phyloP scores from a whole-genome alignment of 805 yeast species.

The Saccharomyces paradoxus region DNA sequence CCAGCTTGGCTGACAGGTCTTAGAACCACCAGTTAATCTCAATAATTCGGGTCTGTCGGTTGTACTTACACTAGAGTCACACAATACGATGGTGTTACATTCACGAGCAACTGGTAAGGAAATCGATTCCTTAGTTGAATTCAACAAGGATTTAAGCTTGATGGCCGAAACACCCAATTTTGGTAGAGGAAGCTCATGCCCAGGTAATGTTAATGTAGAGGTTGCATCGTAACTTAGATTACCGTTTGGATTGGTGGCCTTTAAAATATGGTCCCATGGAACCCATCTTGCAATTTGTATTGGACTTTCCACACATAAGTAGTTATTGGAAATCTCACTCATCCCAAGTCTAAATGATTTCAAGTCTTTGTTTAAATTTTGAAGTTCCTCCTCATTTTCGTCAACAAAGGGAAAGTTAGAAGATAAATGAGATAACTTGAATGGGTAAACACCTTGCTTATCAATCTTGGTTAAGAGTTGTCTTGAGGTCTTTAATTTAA shows the following conservation, averaged over 20 bases:
- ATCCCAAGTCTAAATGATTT: conserved; percentile 65
- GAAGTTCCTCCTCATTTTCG: conserved; percentile 31
- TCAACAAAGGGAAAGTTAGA: conserved; percentile 49
- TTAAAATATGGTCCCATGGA: conserved; percentile 59
- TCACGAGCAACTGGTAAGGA: conserved; percentile 66
- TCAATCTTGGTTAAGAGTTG: conserved; percentile 63
- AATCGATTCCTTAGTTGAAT: conserved; percentile 37
- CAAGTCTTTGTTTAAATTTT: conserved; percentile 44
- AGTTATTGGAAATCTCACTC: conserved; percentile 71
- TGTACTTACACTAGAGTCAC: conserved; percentile 35
- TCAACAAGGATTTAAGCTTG: conserved; percentile 55
- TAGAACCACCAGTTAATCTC: conserved; percentile 73
- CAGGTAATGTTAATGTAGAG: conserved; percentile 49
- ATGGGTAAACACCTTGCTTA: conserved; percentile 80
- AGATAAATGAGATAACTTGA: conserved; percentile 71
- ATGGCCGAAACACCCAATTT: conserved; percentile 63
- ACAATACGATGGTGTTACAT: conserved; percentile 62
- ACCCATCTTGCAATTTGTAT: conserved; percentile 64
- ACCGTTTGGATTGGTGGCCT: conserved; percentile 60
- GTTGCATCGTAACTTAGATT: conserved; percentile 56
- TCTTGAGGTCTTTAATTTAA: conserved; percentile 70
- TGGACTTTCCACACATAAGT: conserved; percentile 66
- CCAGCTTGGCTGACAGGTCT: conserved; percentile 71
- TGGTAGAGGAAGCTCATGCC: conserved; percentile 69
- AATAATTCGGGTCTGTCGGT: conserved; percentile 48